phyloP scores from a whole-genome alignment of 306 rosid species.

The Cucurbita moschata region DNA sequence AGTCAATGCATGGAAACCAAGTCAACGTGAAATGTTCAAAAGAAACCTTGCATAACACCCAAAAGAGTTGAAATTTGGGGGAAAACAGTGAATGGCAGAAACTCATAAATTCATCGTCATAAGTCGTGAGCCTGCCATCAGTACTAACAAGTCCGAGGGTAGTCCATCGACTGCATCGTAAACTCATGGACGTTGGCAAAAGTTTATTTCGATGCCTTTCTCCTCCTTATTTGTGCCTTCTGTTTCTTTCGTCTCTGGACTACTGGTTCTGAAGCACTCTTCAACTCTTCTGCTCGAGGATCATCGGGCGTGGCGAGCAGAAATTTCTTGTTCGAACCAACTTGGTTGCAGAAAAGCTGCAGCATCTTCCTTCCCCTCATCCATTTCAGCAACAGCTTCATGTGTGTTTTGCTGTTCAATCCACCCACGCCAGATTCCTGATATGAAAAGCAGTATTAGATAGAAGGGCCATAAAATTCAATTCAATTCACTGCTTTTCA shows the following conservation, averaged over 20 bases:
- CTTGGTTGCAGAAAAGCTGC: conserved; percentile 24
- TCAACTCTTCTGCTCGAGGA: conserved; percentile 9
- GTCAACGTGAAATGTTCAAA: neutral
- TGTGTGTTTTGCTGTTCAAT: conserved; percentile 42
- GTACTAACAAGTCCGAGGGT: neutral
- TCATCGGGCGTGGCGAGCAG: conserved; percentile 24
- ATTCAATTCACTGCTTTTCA: neutral
- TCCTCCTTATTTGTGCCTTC: conserved; percentile 16
- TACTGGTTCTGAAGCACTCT: neutral
- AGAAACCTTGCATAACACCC: neutral
- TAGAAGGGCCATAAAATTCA: neutral
- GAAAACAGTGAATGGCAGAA: neutral
- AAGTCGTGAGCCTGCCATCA: neutral
- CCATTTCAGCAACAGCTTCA: conserved; percentile 48
- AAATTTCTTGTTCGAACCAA: conserved; percentile 39
- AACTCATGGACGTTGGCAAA: neutral
- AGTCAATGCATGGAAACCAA: neutral
- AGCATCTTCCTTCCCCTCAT: conserved; percentile 50
- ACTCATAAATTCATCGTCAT: neutral
- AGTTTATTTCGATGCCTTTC: conserved; percentile 5
- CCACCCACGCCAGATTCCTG: conserved; percentile 34
- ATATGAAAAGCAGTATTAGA: neutral
- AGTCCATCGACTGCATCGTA: neutral
- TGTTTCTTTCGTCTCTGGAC: conserved; percentile 3
- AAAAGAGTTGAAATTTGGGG: neutral